Percentiles rank a stretch among this genome's conserved stretches.
phyloP scores from a whole-genome alignment of 441 rosid species.

The Pelargonium fulgidum region DNA sequence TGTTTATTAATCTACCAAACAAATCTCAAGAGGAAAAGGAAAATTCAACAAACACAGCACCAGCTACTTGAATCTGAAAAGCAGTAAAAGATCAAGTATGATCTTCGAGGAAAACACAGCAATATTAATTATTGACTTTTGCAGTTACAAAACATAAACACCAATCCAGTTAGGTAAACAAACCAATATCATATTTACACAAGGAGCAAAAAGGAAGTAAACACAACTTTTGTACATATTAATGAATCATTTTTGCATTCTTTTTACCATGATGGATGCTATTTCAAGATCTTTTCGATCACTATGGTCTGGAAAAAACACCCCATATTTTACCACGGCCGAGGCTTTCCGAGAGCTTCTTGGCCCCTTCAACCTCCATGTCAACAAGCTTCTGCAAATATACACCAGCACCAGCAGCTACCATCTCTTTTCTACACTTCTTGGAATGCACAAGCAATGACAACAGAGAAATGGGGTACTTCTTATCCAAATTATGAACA shows the following conservation, averaged over 20 bases:
- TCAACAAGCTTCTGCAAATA: constrained; percentile 68
- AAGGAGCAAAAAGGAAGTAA: constrained; percentile 19
- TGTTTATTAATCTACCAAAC: no score
- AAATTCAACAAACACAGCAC: neutral
- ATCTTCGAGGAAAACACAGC: constrained; percentile 5
- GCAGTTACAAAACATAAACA: constrained; percentile 22
- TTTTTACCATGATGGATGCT: constrained; percentile 37
- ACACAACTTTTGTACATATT: constrained; percentile 25
- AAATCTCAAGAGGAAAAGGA: no score
- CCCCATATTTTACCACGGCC: constrained; percentile 73
- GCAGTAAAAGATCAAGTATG: neutral
- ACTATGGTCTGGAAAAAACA: constrained; percentile 52
- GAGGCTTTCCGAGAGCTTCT: constrained; percentile 57
- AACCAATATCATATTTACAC: constrained; percentile 37
- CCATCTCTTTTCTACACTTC: constrained; percentile 70
- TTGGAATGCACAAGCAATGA: constrained; percentile 50
- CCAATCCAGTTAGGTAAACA: constrained; percentile 30
- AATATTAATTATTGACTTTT: constrained; percentile 21
- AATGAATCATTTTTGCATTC: constrained; percentile 23
- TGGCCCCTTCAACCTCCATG: constrained; percentile 71
- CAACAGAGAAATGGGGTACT: constrained; percentile 48
- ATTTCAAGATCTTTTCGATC: constrained; percentile 7
- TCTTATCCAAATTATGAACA: constrained; percentile 49
- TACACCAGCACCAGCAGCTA: constrained; percentile 57
- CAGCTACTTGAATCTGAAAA: neutral